Base-by-base conservation (phyloP, 257 asterid species). In the Ilex aquifolium region DNA sequence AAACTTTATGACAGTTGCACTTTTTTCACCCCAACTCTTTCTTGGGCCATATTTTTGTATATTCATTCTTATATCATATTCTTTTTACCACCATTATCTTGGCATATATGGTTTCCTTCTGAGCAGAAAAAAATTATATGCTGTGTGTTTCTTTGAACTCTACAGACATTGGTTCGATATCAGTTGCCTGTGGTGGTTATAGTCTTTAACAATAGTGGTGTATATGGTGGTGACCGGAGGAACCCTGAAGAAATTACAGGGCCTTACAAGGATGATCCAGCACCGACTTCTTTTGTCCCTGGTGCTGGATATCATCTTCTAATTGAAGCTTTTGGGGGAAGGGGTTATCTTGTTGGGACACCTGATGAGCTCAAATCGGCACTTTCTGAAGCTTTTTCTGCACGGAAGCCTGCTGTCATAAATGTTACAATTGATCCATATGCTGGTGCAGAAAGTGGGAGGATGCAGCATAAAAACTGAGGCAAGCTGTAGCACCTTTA, bases 401-500 rank as follows among this genome's bases (percentile, higher is more conserved):
- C 87, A 6, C 74, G 83, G 72, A 84, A 88, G 63, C 96, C 98
- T 16, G 68, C 96, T 7, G 90, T 91, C 63, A 75, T 91, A 59
- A 91, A 91, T 50, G 94, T 91, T 60, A 82, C 81, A 9, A 75
- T 91, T 13, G 95, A 91, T 76, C 98, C 98, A 5, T 86, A 76
- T 62, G 98, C 98, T 49, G 96, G 98, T 27, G 76, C 97, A 1
- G 96, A 91, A 74, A 91, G 97, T 48, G 96, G 95, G 72, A 82
- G 94, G 70, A 7, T 91, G 75, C 95, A 91, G 74, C 96, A 91
- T 81, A 91, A 86, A 76, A 91, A 91, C 82, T 91, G 86, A 91
- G 78, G 73, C 68, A 56, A 21, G 56, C 30, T 17, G 15, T 48
- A 50, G 31, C 15, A 31, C 14, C 17, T 21, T 21, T 16, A 13